phyloP scores from a whole-genome alignment of 2,329 filamentous ascomycete genomes.

The Exophiala sp. region DNA sequence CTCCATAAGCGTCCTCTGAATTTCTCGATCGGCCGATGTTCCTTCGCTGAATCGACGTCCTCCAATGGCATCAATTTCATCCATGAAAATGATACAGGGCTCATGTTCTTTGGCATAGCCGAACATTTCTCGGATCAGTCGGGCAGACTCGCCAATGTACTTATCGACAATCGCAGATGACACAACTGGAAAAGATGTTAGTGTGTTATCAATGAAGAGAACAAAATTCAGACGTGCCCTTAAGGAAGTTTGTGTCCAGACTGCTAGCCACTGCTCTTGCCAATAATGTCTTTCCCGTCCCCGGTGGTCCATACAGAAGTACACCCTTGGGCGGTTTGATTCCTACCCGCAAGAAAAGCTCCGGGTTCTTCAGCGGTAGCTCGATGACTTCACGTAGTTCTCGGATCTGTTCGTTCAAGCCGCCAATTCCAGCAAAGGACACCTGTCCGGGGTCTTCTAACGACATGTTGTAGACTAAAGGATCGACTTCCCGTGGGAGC shows the following conservation, averaged over 20 bases:
- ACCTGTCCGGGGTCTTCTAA: slow-evolving; percentile 96
- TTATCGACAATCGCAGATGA: slow-evolving; percentile 99
- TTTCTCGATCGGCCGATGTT: slow-evolving; percentile 95
- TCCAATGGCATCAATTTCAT: slow-evolving; percentile 98
- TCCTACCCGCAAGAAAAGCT: slow-evolving; percentile 91
- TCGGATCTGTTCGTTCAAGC: slow-evolving; percentile 95
- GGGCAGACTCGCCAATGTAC: slow-evolving; percentile 97
- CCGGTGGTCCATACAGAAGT: slow-evolving; percentile 89
- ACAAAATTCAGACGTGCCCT: slow-evolving; percentile 59
- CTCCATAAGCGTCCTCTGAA: slow-evolving; percentile 98
- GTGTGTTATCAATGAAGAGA: not conserved
- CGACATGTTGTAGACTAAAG: slow-evolving; percentile 99
- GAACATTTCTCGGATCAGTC: slow-evolving; percentile 98
- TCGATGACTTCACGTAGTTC: slow-evolving; percentile 98
- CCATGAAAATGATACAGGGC: slow-evolving; percentile 99
- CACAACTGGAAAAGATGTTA: slow-evolving; percentile 62
- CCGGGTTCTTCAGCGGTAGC: slow-evolving; percentile 95
- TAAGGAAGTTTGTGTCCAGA: slow-evolving; percentile 96
- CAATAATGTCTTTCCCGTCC: slow-evolving; percentile 92
- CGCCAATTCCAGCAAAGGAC: slow-evolving; percentile 96
- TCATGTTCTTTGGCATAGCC: slow-evolving; percentile 99
- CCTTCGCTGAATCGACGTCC: slow-evolving; percentile 95
- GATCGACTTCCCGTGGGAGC: slow-evolving; percentile 96
- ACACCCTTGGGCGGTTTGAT: slow-evolving; percentile 99
- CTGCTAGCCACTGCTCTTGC: slow-evolving; percentile 94